Base-by-base conservation (phyloP, 192 early-diverging fungal species). In the Thamnidium elegans region DNA sequence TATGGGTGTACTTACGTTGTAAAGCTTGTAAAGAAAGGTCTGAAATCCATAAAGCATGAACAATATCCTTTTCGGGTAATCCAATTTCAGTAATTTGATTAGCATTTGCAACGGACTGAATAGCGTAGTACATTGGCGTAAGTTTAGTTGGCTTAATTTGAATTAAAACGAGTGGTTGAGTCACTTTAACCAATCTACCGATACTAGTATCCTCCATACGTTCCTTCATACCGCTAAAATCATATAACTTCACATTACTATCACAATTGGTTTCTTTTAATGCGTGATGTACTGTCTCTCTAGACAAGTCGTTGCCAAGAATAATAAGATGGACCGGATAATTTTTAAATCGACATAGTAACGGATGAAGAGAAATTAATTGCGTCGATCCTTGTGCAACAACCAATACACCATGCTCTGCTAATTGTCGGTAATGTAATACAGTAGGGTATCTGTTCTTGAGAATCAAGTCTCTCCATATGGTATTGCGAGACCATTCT, bases 21-120 rank as follows among this genome's bases (percentile, higher is more conserved):
- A 86, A 65, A 13, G 81, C 68, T 26, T 80, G 68, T 9, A 86
- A 61, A 0, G 81, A 53, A 14, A 86, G 65, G 65, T 86, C 78
- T 10, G 81, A 42, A 32, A 86, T 65, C 84, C 84, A 86, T 1
- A 58, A 59, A 9, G 74, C 71, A 58, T 86, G 78, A 31, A 72
- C 69, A 50, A 79, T 60, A 43, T 86, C 70, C 39, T 79, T 66
- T 8, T 71, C 39, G n/a, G 75, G 80, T 6, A 84, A 52, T 14
- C 64, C 73, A 50, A 84, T 80, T 2, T 59, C 61, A 70, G 15
- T 58, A 15, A 52, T 51, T 62, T 39, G 63, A 20, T 34, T 36
- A 53, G 30, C 39, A 15, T 15, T 23, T 9, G 23, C 62, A 11
- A 64, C 34, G 21, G 39, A 43, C 21, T 52, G 32, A 8, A 68